Evolutionary conservation across 1,284 basidiomycete species (phyloP).

Genomic region (Ganoderma sp.): DNA sequence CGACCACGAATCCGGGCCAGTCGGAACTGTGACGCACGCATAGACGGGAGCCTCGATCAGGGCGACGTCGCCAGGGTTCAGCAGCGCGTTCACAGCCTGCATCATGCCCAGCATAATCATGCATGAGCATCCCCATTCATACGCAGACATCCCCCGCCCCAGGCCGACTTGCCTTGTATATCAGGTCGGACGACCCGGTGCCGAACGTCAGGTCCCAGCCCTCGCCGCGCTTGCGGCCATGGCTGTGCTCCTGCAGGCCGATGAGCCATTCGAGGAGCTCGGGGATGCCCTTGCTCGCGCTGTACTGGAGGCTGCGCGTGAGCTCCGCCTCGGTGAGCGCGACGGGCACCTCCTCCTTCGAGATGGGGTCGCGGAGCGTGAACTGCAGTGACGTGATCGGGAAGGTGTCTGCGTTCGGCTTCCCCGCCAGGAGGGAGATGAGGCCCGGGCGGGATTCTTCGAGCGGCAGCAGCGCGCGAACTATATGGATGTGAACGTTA

Average conservation of each 20-base stretch:
- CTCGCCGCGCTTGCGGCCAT: constrained; percentile 62
- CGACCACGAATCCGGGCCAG: neutral
- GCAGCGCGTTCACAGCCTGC: constrained; percentile 62
- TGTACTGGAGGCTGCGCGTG: constrained; percentile 74
- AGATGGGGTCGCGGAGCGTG: constrained; percentile 51
- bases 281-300: constrained; percentile 74
- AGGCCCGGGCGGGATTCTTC: constrained; percentile 76
- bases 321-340: constrained; percentile 63
- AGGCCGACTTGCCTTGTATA: constrained; percentile 72
- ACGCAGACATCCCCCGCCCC: neutral
- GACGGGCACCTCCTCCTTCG: constrained; percentile 50
- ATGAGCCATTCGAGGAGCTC: constrained; percentile 70
- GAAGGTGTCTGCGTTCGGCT: constrained; percentile 90
- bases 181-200: constrained; percentile 85
- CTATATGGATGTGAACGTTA: constrained; percentile 30
- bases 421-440: constrained; percentile 84
- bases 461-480: constrained; percentile 65
- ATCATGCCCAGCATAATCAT: no score
- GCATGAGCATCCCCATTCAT: neutral
- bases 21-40: constrained; percentile 55
- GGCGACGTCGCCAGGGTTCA: constrained; percentile 83
- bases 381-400: constrained; percentile 83
- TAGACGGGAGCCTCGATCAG: constrained; percentile 90
- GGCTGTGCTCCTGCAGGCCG: constrained; percentile 68
- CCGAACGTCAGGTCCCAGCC: constrained; percentile 81